phyloP scores from a whole-genome alignment of 2,329 filamentous ascomycete genomes.

The Madurella mycetomatis region DNA sequence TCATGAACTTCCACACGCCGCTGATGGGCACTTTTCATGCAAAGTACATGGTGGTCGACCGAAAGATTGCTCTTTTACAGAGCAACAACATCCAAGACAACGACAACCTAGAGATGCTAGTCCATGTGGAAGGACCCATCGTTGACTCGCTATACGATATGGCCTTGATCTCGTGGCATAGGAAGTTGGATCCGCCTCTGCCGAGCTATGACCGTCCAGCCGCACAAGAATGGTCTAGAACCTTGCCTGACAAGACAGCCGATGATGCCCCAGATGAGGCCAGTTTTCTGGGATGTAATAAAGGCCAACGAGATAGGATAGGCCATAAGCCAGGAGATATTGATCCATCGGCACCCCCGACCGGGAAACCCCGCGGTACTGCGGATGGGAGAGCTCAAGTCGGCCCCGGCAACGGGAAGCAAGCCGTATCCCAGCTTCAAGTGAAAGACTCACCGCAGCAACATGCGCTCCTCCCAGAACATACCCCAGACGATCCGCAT shows the following conservation, averaged over 20 bases:
- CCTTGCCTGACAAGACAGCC: slow-evolving; percentile 22
- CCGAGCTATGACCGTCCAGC: slow-evolving; percentile 52
- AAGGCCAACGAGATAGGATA: too few species aligned
- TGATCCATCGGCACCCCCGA: too few species aligned
- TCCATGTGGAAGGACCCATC: slow-evolving; percentile 69
- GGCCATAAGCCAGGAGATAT: too few species aligned
- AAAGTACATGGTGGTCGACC: slow-evolving; percentile 74
- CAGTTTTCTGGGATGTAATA: too few species aligned
- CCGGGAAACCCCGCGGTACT: too few species aligned
- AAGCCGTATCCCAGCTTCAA: slow-evolving; percentile 13
- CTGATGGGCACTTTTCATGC: slow-evolving; percentile 70
- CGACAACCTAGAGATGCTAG: slow-evolving; percentile 78
- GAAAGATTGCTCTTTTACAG: slow-evolving; percentile 64
- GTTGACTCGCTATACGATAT: slow-evolving; percentile 74
- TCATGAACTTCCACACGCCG: slow-evolving; percentile 67
- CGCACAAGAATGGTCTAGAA: slow-evolving; percentile 29
- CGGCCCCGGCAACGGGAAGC: slow-evolving; percentile 27
- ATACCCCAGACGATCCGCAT: slow-evolving; percentile 55
- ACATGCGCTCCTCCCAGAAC: slow-evolving; percentile 41
- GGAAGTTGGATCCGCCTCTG: slow-evolving; percentile 54
- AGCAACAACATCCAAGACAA: slow-evolving; percentile 79
- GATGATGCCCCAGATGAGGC: not conserved
- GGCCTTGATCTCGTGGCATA: slow-evolving; percentile 68
- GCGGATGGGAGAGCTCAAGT: slow-evolving; percentile 13
- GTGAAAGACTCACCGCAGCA: too few species aligned